Conservation (phyloP, 768 basidiomycete species). For the Podaxis carcinomalis region DNA sequence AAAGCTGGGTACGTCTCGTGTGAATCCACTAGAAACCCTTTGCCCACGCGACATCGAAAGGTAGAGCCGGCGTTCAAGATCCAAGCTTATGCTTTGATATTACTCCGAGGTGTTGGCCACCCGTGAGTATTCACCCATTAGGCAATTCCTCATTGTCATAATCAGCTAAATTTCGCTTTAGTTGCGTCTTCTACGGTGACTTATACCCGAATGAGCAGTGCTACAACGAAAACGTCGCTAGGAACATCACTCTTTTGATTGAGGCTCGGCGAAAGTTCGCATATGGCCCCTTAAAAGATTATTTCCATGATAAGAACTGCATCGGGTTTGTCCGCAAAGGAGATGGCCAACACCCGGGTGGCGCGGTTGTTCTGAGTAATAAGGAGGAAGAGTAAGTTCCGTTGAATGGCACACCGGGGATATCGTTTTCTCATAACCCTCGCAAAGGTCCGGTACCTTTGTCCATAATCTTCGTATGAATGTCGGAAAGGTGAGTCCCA, state of each 20-base stretch:
- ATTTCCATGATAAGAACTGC: slow-evolving; percentile 50
- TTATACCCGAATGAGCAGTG: slow-evolving; percentile 70
- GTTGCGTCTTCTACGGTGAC: slow-evolving; percentile 88
- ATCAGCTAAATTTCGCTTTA: slow-evolving; percentile 21
- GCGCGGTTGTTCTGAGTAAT: slow-evolving; percentile 72
- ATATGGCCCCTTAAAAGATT: slow-evolving; percentile 61
- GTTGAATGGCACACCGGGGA: background rate
- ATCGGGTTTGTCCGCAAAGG: slow-evolving; percentile 78
- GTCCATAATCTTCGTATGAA: slow-evolving; percentile 58
- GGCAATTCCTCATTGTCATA: background rate
- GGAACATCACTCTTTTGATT: slow-evolving; percentile 51
- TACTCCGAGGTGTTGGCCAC: slow-evolving; percentile 64
- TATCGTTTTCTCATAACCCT: background rate
- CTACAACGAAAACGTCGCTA: slow-evolving; percentile 49
- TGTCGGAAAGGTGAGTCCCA: slow-evolving; percentile 50
- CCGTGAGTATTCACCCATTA: slow-evolving; percentile 48
- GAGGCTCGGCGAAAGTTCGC: slow-evolving; percentile 61
- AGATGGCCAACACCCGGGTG: slow-evolving; percentile 48
- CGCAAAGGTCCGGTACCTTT: slow-evolving; percentile 25
- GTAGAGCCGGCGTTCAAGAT: slow-evolving; percentile 69
- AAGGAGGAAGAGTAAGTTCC: slow-evolving; percentile 33
- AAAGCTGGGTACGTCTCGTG: slow-evolving; percentile 67
- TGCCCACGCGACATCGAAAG: slow-evolving; percentile 29
- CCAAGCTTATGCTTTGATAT: slow-evolving; percentile 78
- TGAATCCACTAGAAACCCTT: background rate